Conservation (phyloP, 768 basidiomycete species). For the Rhodotorula kratochvilovae region DNA sequence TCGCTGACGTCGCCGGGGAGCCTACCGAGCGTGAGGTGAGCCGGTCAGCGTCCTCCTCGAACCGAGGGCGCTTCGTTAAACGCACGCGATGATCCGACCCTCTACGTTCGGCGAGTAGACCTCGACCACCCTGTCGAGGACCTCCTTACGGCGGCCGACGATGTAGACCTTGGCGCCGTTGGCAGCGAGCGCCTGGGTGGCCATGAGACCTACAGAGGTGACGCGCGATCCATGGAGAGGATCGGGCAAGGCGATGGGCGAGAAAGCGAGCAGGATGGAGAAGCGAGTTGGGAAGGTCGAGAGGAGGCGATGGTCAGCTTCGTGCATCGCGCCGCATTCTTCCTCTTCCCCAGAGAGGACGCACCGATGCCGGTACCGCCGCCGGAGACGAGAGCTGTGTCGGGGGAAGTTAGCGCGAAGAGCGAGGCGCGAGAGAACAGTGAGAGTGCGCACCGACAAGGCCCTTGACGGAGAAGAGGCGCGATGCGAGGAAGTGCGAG, state of each 20-base stretch:
- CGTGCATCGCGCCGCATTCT: rapidly evolving
- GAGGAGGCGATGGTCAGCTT: background rate
- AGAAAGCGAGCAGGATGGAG: background rate
- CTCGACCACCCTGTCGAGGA: slow-evolving; percentile 24
- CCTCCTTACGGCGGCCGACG: slow-evolving; percentile 15
- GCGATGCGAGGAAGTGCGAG: background rate
- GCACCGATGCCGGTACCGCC: slow-evolving; percentile 71
- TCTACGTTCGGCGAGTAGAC: slow-evolving; percentile 1
- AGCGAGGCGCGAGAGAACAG: background rate
- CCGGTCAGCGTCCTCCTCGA: background rate
- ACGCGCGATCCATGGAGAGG: no score
- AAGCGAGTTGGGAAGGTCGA: slow-evolving; percentile 19
- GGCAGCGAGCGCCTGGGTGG: slow-evolving; percentile 49
- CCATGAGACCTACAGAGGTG: background rate
- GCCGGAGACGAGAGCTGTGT: slow-evolving; percentile 68
- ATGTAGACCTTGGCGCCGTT: slow-evolving; percentile 54
- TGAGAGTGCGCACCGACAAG: background rate
- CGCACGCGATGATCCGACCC: slow-evolving; percentile 27
- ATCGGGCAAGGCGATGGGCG: no score
- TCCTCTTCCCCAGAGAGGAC: slow-evolving; percentile 37
- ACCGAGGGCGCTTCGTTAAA: background rate
- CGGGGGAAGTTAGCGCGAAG: background rate
- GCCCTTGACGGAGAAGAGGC: slow-evolving; percentile 25
- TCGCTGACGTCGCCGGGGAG: slow-evolving; percentile 27
- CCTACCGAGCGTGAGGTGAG: background rate